These are phyloP conservation scores for Saprolegnia parasitica DNA, from an alignment of 352 stramenopile species.

Conservation along the genomic window DNA sequence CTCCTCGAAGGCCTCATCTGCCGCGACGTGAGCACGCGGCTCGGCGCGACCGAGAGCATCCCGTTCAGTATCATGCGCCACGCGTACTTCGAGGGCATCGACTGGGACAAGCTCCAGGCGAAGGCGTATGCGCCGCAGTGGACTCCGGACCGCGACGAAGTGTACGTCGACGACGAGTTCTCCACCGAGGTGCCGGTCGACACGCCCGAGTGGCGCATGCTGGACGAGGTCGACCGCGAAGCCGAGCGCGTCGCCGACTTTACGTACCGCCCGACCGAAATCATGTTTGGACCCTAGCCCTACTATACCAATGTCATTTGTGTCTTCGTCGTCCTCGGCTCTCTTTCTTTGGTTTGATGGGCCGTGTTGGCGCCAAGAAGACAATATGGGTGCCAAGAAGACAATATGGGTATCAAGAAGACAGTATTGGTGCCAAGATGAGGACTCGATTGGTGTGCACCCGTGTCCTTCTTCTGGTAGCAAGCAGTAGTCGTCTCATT, in stretches of 20 bases:
- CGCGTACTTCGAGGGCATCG: constrained; percentile 80
- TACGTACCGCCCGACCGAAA: constrained; percentile 68
- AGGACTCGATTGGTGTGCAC: no score
- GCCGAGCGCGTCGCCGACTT: constrained; percentile 83
- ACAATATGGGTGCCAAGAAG: no score
- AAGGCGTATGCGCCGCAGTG: constrained; percentile 78
- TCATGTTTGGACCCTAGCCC: no score
- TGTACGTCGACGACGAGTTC: constrained; percentile 87
- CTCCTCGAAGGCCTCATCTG: constrained; percentile 73
- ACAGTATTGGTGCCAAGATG: no score
- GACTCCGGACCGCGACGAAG: constrained; percentile 73
- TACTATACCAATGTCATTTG: no score
- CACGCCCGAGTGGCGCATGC: constrained; percentile 85
- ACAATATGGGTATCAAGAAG: no score
- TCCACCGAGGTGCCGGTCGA: constrained; percentile 82
- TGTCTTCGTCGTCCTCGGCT: no score
- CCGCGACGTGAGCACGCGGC: constrained; percentile 61
- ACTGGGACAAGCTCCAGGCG: constrained; percentile 80
- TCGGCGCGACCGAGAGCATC: constrained; percentile 68
- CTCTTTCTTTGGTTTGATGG: no score
- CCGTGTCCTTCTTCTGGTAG: no score
- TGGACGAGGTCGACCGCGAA: constrained; percentile 82
- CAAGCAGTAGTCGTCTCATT: no score
- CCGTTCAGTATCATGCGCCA: constrained; percentile 87
- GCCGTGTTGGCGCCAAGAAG: no score